These are phyloP conservation scores for Spirogloea muscicola DNA, from an alignment of 139 green algal species.

Conservation along the genomic window DNA sequence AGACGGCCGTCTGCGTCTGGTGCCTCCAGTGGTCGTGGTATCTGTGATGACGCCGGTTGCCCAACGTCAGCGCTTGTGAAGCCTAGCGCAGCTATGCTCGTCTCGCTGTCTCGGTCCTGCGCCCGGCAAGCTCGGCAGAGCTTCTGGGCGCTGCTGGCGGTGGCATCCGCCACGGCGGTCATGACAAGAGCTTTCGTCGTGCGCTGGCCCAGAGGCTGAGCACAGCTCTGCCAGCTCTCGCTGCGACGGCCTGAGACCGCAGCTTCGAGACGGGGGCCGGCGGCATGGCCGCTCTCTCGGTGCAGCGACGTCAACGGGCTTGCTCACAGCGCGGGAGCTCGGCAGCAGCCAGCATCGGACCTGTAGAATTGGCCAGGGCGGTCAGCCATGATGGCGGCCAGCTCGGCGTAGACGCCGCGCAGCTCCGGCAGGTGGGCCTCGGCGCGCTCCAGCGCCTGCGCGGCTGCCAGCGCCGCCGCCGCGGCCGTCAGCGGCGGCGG, in stretches of 20 bases:
- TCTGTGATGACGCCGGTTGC: neutral
- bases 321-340: neutral
- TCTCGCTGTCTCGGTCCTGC: too few relatives aligned
- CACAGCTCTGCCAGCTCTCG: neutral
- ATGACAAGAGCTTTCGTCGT: too few relatives aligned
- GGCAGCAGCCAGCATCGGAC: conserved; percentile 1
- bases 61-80: neutral
- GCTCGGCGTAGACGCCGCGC: conserved; percentile 3
- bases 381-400: conserved; percentile 27
- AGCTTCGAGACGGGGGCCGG: neutral
- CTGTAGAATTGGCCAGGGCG: conserved; percentile 35
- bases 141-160: too few relatives aligned
- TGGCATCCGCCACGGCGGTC: too few relatives aligned
- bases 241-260: too few relatives aligned
- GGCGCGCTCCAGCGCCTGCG: conserved; percentile 18
- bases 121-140: too few relatives aligned
- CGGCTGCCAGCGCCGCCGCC: neutral
- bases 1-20: conserved; percentile 5
- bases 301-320: neutral
- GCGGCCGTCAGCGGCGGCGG: neutral
- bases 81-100: too few relatives aligned
- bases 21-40: conserved; percentile 32
- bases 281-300: neutral
- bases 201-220: too few relatives aligned
- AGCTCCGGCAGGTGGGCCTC: conserved; percentile 5